Evolutionary conservation across 306 rosid genomes (phyloP).

Genomic region (Quercus parvula): DNA sequence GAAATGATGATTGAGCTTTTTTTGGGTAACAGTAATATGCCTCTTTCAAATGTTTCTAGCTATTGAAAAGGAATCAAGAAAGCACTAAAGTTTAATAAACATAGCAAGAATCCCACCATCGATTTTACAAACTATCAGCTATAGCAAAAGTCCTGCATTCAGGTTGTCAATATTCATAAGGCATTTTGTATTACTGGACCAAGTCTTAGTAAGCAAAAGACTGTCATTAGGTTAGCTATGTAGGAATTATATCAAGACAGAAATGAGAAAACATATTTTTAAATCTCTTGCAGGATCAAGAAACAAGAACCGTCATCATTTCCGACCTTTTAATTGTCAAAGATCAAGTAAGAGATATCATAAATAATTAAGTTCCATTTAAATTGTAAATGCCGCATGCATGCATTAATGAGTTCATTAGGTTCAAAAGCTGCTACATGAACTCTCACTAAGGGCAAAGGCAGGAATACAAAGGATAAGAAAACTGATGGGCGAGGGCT

Average conservation of each 20-base stretch:
- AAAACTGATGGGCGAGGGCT: constrained; percentile 52
- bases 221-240: not conserved
- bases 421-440: constrained; percentile 19
- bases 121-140: too few relatives aligned
- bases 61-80: not conserved
- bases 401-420: constrained; percentile 16
- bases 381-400: not conserved
- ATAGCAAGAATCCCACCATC: not conserved
- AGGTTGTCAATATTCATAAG: not conserved
- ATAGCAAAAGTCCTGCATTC: not conserved
- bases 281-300: not conserved
- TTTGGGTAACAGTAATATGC: not conserved
- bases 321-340: not conserved
- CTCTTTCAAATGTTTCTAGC: not conserved
- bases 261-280: not conserved
- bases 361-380: not conserved
- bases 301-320: not conserved
- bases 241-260: not conserved
- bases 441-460: constrained; percentile 18
- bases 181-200: not conserved
- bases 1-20: too few relatives aligned
- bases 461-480: constrained; percentile 8
- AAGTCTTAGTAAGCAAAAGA: not conserved
- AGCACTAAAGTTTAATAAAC: not conserved
- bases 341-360: not conserved